Conservation (phyloP, 345 rosid genomes). For the Arabis alpina region DNA sequence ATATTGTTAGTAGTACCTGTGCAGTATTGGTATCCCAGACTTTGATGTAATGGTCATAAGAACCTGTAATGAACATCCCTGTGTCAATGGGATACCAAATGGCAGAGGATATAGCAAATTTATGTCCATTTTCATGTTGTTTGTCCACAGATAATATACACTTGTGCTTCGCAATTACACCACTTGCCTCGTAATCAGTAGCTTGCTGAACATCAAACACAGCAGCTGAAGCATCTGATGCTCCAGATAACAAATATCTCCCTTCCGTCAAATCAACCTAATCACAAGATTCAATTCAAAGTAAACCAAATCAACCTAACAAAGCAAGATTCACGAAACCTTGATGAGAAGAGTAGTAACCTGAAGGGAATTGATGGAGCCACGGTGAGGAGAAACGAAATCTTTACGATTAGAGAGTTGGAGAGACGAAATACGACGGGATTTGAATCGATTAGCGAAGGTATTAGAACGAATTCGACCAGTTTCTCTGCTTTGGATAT, state of each 20-base stretch:
- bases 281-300: constrained; percentile 10
- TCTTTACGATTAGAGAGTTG: constrained; percentile 82
- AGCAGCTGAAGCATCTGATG: constrained; percentile 88
- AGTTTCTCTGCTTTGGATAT: constrained; percentile 80
- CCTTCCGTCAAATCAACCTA: constrained; percentile 98
- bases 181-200: constrained; percentile 64
- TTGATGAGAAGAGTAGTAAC: constrained; percentile 33
- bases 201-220: constrained; percentile 77
- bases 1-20: constrained; percentile 49
- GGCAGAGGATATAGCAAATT: constrained; percentile 77
- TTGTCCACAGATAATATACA: constrained; percentile 70
- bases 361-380: constrained; percentile 92
- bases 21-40: constrained; percentile 95
- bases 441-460: constrained; percentile 64
- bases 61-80: constrained; percentile 86
- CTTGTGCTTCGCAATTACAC: constrained; percentile 75
- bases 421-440: constrained; percentile 59
- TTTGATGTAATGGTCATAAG: constrained; percentile 77
- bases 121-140: constrained; percentile 78
- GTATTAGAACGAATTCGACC: constrained; percentile 67
- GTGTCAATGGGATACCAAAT: constrained; percentile 97
- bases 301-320: constrained; percentile 3
- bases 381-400: constrained; percentile 79
- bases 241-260: constrained; percentile 77
- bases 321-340: neutral